phyloP scores from a whole-genome alignment of 371 early-diverging fungal genomes.

The Mucor saturninus region DNA sequence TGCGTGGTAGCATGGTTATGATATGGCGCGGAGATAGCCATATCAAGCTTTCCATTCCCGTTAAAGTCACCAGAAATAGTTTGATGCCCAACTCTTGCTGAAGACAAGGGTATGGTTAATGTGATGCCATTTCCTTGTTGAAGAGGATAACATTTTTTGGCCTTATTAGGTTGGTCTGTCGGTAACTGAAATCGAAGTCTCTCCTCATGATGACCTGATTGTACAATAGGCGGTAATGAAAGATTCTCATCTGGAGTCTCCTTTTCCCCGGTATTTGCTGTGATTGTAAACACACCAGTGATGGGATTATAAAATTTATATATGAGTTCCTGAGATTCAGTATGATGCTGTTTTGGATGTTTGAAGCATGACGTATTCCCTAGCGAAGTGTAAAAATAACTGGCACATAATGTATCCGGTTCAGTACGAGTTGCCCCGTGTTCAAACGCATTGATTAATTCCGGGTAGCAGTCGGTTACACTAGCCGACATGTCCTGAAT shows the following conservation, averaged over 20 bases:
- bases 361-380: not conserved
- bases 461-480: conserved; percentile 68
- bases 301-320: conserved; percentile 20
- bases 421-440: conserved; percentile 28
- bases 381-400: conserved; percentile 34
- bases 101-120: conserved; percentile 52
- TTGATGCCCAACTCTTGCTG: conserved; percentile 71
- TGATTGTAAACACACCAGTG: conserved; percentile 28
- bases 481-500: conserved; percentile 67
- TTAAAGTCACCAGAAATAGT: conserved; percentile 73
- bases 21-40: conserved; percentile 81
- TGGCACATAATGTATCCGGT: conserved; percentile 33
- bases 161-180: not conserved
- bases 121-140: conserved; percentile 24
- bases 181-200: conserved; percentile 7
- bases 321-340: not conserved
- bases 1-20: conserved; percentile 21
- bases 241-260: not conserved
- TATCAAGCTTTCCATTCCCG: conserved; percentile 60
- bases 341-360: not conserved
- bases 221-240: conserved; percentile 8
- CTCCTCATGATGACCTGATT: not conserved
- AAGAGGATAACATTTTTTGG: conserved; percentile 6
- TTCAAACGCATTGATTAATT: conserved; percentile 58
- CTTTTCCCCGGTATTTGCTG: conserved; percentile 9